A percentile compares a stretch with the other conserved stretches of the same genome.
Evolutionary conservation across 2,329 filamentous ascomycete genomes (phyloP).

Genomic region (Ophiosphaerella korrae): DNA sequence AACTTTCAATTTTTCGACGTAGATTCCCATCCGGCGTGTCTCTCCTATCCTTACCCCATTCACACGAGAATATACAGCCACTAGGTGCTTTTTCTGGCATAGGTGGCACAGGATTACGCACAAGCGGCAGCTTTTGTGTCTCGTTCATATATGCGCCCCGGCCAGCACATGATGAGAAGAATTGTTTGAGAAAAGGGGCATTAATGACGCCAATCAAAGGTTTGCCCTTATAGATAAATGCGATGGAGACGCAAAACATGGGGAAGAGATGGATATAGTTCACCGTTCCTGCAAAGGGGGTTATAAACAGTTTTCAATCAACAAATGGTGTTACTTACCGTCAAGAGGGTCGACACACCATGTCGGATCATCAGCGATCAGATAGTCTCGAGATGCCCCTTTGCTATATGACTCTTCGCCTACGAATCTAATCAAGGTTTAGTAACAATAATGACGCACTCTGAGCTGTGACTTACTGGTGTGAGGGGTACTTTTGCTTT

Average conservation of each 20-base stretch:
- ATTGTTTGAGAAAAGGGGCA: conserved; percentile 70
- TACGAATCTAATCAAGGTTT: conserved; percentile 62
- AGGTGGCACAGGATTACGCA: conserved; percentile 65
- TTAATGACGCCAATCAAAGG: conserved; percentile 74
- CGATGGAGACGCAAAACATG: conserved; percentile 82
- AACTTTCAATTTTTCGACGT: conserved; percentile 73
- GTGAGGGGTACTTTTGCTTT: conserved; percentile 64
- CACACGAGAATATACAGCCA: conserved; percentile 74
- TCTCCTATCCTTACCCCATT: conserved; percentile 79
- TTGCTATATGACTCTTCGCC: conserved; percentile 79
- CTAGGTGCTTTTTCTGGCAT: conserved; percentile 68
- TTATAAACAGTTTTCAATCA: conserved; percentile 2
- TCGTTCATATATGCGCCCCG: conserved; percentile 73
- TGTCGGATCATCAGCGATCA: conserved; percentile 67
- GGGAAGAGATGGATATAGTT: conserved; percentile 82
- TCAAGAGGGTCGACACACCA: conserved; percentile 81
- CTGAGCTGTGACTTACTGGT: conserved; percentile 60
- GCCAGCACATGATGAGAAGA: conserved; percentile 70
- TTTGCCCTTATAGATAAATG: conserved; percentile 63
- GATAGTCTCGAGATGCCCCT: conserved; percentile 69
- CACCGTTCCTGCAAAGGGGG: conserved; percentile 61
- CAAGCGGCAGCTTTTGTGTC: conserved; percentile 65
- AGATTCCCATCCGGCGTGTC: conserved; percentile 71
- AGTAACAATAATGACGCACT: not conserved
- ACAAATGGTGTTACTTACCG: conserved; percentile 49